Percentiles rank a stretch among this genome's conserved stretches.
Conservation (phyloP, 176 grass and related monocot species). For the Carex scoparia region DNA sequence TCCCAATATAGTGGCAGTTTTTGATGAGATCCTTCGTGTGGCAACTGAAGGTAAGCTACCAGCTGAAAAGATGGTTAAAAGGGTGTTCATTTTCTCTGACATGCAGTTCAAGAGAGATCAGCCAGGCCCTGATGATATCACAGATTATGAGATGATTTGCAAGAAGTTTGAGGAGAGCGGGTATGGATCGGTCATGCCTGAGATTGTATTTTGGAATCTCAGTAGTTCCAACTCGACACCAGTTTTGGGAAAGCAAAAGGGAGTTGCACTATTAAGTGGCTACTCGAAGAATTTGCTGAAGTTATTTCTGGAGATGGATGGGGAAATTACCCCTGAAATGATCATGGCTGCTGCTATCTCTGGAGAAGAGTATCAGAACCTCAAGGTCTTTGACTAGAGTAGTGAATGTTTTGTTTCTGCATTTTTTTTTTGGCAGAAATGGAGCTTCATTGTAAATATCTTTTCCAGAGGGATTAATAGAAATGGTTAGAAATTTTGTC, state of each 20-base stretch:
- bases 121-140: not conserved
- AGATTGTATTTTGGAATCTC: slow-evolving; percentile 86
- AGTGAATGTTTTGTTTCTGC: slow-evolving; percentile 15
- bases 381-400: slow-evolving; percentile 40
- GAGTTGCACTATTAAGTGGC: slow-evolving; percentile 48
- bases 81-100: slow-evolving; percentile 68
- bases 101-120: slow-evolving; percentile 40
- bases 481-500: not conserved
- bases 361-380: slow-evolving; percentile 41
- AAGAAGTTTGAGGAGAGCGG: slow-evolving; percentile 30
- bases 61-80: slow-evolving; percentile 62
- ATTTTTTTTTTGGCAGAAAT: slow-evolving; percentile 14
- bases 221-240: slow-evolving; percentile 41
- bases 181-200: slow-evolving; percentile 32
- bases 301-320: slow-evolving; percentile 41
- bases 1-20: slow-evolving; percentile 52
- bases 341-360: slow-evolving; percentile 39
- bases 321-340: slow-evolving; percentile 21
- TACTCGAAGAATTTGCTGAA: slow-evolving; percentile 61
- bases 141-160: slow-evolving; percentile 50
- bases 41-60: slow-evolving; percentile 37
- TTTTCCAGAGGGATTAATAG: not conserved
- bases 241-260: slow-evolving; percentile 32
- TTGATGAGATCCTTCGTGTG: slow-evolving; percentile 34
- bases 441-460: slow-evolving; percentile 8